These are phyloP conservation scores for Paramecium primaurelia DNA, from an alignment of 73 alveolate genomes.

Conservation along the genomic window DNA sequence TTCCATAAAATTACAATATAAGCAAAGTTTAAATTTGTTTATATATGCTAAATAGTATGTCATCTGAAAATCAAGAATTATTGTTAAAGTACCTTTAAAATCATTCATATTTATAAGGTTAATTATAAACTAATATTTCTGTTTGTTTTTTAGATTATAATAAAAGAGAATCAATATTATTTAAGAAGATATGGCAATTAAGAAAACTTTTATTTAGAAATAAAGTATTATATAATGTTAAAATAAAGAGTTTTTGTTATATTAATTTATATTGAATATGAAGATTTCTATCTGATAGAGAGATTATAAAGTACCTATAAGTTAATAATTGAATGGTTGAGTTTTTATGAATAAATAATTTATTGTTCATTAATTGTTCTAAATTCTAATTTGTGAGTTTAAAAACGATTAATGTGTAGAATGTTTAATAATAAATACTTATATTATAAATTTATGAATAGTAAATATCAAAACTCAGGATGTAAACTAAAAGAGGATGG, in stretches of 20 bases:
- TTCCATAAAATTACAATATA: background rate
- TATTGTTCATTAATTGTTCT: background rate
- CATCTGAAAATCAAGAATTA: too few species aligned
- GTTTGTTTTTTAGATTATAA: background rate
- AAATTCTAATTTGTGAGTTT: background rate
- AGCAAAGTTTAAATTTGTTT: too few species aligned
- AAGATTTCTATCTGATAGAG: background rate
- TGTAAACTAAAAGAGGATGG: conserved; percentile 6
- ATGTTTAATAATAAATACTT: background rate
- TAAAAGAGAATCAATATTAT: background rate
- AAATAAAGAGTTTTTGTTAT: background rate
- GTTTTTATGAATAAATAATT: background rate
- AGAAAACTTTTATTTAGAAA: too few species aligned
- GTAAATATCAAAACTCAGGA: conserved; percentile 5
- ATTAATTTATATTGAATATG: too few species aligned
- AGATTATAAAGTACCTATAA: background rate
- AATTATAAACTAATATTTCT: background rate
- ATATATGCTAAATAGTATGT: too few species aligned
- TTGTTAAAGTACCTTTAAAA: background rate
- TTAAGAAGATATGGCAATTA: background rate
- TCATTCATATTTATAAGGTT: background rate
- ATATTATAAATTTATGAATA: background rate
- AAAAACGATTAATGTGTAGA: background rate
- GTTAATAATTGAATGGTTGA: background rate
- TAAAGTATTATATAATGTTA: too few species aligned